Percentiles rank a stretch among this genome's conserved stretches.
Evolutionary conservation across 805 yeast species (phyloP).

Genomic region (Lachancea dasiensis): DNA sequence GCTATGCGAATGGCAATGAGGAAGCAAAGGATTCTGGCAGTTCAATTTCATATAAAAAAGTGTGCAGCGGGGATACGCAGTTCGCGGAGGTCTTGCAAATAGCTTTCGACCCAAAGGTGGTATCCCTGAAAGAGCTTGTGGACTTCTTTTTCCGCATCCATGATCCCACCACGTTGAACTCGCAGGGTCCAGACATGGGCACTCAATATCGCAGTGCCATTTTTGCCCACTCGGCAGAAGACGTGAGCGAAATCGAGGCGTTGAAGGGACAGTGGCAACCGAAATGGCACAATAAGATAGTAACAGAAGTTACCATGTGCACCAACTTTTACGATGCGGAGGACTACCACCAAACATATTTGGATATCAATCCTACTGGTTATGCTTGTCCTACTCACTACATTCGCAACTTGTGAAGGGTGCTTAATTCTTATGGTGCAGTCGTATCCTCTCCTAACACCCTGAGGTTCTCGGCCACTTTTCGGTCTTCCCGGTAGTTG

Average conservation of each 20-base stretch:
- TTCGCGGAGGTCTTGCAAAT: constrained; percentile 81
- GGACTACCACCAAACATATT: constrained; percentile 82
- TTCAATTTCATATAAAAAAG: constrained; percentile 51
- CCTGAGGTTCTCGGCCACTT: constrained; percentile 7
- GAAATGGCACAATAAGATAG: constrained; percentile 63
- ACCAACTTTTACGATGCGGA: constrained; percentile 86
- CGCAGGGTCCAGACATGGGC: constrained; percentile 86
- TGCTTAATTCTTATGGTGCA: background rate
- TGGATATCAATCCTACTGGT: constrained; percentile 75
- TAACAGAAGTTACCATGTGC: constrained; percentile 64
- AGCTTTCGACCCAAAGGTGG: constrained; percentile 65
- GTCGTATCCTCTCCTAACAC: constrained; percentile 1
- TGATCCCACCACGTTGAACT: constrained; percentile 81
- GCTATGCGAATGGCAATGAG: constrained; percentile 76
- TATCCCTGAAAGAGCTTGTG: constrained; percentile 54
- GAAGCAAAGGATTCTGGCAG: constrained; percentile 37
- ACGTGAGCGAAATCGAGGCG: constrained; percentile 38
- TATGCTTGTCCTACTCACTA: constrained; percentile 90
- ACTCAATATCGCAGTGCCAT: constrained; percentile 87
- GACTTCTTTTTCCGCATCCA: constrained; percentile 88
- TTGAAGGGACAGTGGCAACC: constrained; percentile 54
- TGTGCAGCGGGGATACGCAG: constrained; percentile 70
- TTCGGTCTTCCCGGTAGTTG: constrained; percentile 20
- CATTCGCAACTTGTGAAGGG: constrained; percentile 45
- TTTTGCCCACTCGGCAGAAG: constrained; percentile 50